Base-by-base conservation (phyloP, 192 early-diverging fungal genomes). In the Dimargaris xerosporica region DNA sequence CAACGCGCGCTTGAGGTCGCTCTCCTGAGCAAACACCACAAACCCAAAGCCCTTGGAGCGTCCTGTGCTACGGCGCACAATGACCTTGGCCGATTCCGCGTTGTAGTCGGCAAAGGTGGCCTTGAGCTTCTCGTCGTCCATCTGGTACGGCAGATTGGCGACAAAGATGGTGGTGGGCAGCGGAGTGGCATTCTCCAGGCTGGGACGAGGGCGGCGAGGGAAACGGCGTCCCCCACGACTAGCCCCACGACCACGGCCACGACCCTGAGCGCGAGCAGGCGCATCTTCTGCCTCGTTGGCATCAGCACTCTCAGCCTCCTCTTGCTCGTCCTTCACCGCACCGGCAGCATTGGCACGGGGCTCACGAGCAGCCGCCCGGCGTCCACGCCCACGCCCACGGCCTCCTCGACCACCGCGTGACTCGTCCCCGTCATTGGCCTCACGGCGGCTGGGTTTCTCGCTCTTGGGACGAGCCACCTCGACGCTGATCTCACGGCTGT, bases 21-120 rank as follows among this genome's bases (percentile, higher is more conserved):
- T 84, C 61, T 89, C 79, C 66, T 76, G 73, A 25, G 72, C 78
- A 56, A 92, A 78, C 66, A 91, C 90, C 26, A 94, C 88, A 73
- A 99, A 99, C 23, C 93, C 96, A 74, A 88, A 99, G 60, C 94
- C 94, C 78, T 93, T 93, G 72, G 83, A 82, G 53, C 87, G 81
- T 29, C 85, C 87, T 61, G 71, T 78, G 66, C 67, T 75, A 64
- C 73, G 68, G 66, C 62, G 76, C 45, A 69, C 75, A 43, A 95
- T 90, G 53, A 98, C 80, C 67, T 85, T 85, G 10, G 90, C 85
- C 44, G 74, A 74, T 7, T 75, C 72, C 56, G 94, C 80, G 60
- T 83, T 78, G 72, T 87, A 83, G 48, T 68, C 80, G 23, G 74
- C 66, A 64, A 99, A 90, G 69, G 91, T 78, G 54, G 71, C 67